Base-by-base conservation (phyloP, 1,284 basidiomycete species). In the Volvariella volvacea region DNA sequence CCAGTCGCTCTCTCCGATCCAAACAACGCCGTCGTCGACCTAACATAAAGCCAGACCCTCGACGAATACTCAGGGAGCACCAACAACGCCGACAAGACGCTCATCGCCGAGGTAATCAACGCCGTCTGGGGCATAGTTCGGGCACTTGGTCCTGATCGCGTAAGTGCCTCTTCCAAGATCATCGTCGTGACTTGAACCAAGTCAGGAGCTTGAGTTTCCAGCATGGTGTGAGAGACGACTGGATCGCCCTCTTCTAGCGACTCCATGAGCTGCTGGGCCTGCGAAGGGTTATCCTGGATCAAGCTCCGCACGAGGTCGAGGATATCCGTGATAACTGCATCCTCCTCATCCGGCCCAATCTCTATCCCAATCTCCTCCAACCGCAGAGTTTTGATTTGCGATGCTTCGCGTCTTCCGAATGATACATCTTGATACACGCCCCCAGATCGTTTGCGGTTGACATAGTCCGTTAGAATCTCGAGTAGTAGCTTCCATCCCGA, bases 31-130 rank as follows among this genome's bases (percentile, higher is more conserved):
- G 78, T 71, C 1, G 88, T 85, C 2, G 87, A 88, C 9, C 89
- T 82, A 21, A 92, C 74, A 55, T 85, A 91, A 4, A 92, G 69
- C 91, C 92, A 94, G 15, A 93, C 84, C 1, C 84, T 76, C 46
- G 80, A 80, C 1, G 89, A 83, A 54, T 85, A 84, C 39, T 68
- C 73, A 0, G 86, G 85, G 1, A 93, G 67, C 0, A 82, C 78
- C 16, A 93, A 71, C 22, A 94, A 70, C 0, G 82, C 80, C 7
- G 87, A 76, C n/a, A 94, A 72, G 6, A 93, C 78, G 44, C 78
- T 82, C 66, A 92, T 76, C 0, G 86, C 78, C 2, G 87, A 88
- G 3, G 85, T 84, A 51, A 93, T 86, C 46, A 93, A 73, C 31
- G 75, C 71, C 0, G 77, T 73, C 15, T 75, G 71, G 25, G 76